Conservation (phyloP, 2,329 filamentous ascomycete genomes). For the Cadophora sp. region DNA sequence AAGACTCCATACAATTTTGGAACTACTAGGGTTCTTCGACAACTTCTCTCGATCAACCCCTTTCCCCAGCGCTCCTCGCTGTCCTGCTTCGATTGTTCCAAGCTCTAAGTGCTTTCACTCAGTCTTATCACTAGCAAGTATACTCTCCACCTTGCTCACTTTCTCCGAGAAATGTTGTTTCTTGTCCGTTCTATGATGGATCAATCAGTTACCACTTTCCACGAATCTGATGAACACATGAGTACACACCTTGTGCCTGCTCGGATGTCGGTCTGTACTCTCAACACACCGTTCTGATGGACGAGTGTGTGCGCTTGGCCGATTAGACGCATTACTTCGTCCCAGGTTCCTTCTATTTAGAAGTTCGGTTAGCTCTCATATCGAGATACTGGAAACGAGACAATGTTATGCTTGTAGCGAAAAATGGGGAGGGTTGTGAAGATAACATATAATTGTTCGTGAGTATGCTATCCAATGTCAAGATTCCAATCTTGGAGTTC, state of each 20-base stretch:
- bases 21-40: too few species aligned
- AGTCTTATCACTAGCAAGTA: conserved; percentile 39
- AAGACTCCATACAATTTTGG: too few species aligned
- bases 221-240: neutral
- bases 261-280: conserved; percentile 89
- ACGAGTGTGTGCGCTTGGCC: conserved; percentile 85
- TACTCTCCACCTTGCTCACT: conserved; percentile 43
- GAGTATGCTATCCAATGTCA: too few species aligned
- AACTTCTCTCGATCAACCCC: neutral
- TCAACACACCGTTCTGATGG: conserved; percentile 76
- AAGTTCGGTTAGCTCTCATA: neutral
- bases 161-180: conserved; percentile 44
- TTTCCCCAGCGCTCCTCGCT: neutral
- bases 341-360: conserved; percentile 83
- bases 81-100: too few species aligned
- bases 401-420: neutral
- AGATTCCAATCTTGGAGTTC: too few species aligned
- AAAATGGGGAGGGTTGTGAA: neutral
- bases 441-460: neutral
- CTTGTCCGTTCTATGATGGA: conserved; percentile 41
- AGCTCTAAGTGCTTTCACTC: conserved; percentile 11
- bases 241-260: conserved; percentile 70
- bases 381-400: neutral
- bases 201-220: neutral
- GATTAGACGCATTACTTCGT: conserved; percentile 82